Conservation (phyloP, 1,284 basidiomycete species). For the Coriolopsis trogii region DNA sequence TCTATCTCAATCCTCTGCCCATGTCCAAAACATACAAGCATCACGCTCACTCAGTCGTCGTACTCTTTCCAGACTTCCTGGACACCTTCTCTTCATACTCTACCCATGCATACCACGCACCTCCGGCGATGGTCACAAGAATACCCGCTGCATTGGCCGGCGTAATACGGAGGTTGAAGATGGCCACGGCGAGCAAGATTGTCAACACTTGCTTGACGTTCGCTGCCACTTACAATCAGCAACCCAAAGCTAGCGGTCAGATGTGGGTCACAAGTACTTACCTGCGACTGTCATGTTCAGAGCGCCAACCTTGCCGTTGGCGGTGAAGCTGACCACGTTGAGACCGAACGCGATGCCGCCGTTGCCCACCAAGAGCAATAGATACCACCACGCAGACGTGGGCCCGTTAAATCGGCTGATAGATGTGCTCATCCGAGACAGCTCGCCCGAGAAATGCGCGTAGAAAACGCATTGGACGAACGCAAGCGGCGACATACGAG, state of each 20-base stretch:
- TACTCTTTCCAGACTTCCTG: background rate
- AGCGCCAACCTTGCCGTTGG: slow-evolving; percentile 87
- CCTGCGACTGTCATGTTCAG: slow-evolving; percentile 88
- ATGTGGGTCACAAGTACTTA: slow-evolving; percentile 37
- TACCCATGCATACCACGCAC: slow-evolving; percentile 81
- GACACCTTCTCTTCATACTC: slow-evolving; percentile 63
- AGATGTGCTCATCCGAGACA: slow-evolving; percentile 55
- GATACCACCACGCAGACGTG: slow-evolving; percentile 50
- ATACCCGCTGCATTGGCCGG: slow-evolving; percentile 82
- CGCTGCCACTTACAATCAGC: slow-evolving; percentile 42
- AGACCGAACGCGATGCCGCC: slow-evolving; percentile 87
- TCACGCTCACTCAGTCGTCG: too few relatives aligned
- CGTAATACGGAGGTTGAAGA: slow-evolving; percentile 85
- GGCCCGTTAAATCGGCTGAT: slow-evolving; percentile 32
- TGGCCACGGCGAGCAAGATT: slow-evolving; percentile 78
- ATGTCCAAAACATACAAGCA: too few relatives aligned
- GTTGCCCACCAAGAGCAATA: slow-evolving; percentile 70
- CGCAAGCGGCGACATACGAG: slow-evolving; percentile 85
- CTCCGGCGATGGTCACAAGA: slow-evolving; percentile 78
- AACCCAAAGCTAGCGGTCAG: slow-evolving; percentile 3
- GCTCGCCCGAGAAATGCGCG: slow-evolving; percentile 79
- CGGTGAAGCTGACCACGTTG: slow-evolving; percentile 91
- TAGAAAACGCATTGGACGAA: slow-evolving; percentile 84
- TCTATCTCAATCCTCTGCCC: too few relatives aligned
- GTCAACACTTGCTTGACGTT: slow-evolving; percentile 96